These are phyloP conservation scores for Crithidia fasciculata DNA, from an alignment of 208 protist genomes.

Conservation along the genomic window DNA sequence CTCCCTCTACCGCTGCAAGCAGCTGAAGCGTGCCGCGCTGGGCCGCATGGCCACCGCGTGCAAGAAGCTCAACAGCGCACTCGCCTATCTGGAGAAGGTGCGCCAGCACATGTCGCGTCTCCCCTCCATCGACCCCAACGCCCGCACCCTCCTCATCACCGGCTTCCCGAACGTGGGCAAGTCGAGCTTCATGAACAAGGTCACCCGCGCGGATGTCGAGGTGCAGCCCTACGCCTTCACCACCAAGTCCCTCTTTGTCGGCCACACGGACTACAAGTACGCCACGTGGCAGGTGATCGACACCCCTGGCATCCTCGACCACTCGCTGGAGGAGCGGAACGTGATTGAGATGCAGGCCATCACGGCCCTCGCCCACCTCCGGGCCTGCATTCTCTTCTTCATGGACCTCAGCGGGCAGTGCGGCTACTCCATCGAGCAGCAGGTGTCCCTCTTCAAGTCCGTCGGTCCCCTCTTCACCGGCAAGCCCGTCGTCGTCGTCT, in stretches of 20 bases:
- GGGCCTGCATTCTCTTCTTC: conserved; percentile 98
- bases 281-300: conserved; percentile 99
- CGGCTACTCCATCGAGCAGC: conserved; percentile 98
- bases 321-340: conserved; percentile 99
- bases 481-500: conserved; percentile 99
- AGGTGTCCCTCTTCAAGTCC: conserved; percentile 97
- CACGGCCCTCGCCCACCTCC: conserved; percentile 98
- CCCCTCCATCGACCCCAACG: conserved; percentile 99
- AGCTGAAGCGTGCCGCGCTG: conserved; percentile 99
- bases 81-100: conserved; percentile 99
- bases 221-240: conserved; percentile 99
- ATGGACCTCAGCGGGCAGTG: conserved; percentile 99
- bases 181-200: conserved; percentile 99
- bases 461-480: conserved; percentile 99
- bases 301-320: conserved; percentile 99
- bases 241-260: conserved; percentile 99
- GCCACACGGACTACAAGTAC: conserved; percentile 99
- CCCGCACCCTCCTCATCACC: conserved; percentile 97
- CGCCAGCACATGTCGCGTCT: conserved; percentile 99
- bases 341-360: conserved; percentile 99
- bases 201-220: conserved; percentile 99
- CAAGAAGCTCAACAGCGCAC: conserved; percentile 94
- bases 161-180: conserved; percentile 99
- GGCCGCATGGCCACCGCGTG: conserved; percentile 99
- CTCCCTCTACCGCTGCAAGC: conserved; percentile 99